These are phyloP conservation scores for Leishmania mexicana DNA, from an alignment of 208 protist genomes.

Conservation along the genomic window DNA sequence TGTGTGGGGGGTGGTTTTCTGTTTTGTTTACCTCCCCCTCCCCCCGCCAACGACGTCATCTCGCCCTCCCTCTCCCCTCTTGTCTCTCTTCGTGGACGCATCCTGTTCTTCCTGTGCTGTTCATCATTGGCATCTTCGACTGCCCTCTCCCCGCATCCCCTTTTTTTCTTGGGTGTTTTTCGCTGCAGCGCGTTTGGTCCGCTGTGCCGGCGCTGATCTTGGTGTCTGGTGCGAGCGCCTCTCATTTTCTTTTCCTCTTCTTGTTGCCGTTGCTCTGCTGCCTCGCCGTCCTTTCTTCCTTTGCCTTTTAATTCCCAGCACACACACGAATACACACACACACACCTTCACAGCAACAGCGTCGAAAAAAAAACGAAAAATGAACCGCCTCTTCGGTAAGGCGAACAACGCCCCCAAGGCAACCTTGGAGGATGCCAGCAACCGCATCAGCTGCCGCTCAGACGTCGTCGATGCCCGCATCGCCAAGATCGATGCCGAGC, in stretches of 20 bases:
- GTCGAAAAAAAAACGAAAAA: slow-evolving; percentile 16
- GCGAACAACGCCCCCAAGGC: slow-evolving; percentile 66
- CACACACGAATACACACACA: not conserved
- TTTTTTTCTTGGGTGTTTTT: not conserved
- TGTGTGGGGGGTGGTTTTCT: not conserved
- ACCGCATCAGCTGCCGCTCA: slow-evolving; percentile 65
- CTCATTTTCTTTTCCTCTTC: not conserved
- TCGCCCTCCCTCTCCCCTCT: not conserved
- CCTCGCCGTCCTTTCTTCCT: not conserved
- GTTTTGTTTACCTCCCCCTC: not conserved
- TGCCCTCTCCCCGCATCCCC: not conserved
- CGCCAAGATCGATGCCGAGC: slow-evolving; percentile 87
- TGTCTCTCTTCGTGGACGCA: not conserved
- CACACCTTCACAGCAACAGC: not conserved
- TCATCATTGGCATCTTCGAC: not conserved
- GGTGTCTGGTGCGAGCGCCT: not conserved
- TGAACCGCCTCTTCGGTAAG: slow-evolving; percentile 93
- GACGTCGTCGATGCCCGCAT: slow-evolving; percentile 84
- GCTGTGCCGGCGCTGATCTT: not conserved
- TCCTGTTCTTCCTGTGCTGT: not conserved
- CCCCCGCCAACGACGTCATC: not conserved
- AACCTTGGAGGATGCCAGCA: slow-evolving; percentile 86
- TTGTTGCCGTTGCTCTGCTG: not conserved
- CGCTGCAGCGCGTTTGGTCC: not conserved
- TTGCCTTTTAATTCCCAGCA: not conserved